These are phyloP conservation scores for Petasospora rhodanensis DNA, from an alignment of 1,139 yeast genomes.

Conservation along the genomic window DNA sequence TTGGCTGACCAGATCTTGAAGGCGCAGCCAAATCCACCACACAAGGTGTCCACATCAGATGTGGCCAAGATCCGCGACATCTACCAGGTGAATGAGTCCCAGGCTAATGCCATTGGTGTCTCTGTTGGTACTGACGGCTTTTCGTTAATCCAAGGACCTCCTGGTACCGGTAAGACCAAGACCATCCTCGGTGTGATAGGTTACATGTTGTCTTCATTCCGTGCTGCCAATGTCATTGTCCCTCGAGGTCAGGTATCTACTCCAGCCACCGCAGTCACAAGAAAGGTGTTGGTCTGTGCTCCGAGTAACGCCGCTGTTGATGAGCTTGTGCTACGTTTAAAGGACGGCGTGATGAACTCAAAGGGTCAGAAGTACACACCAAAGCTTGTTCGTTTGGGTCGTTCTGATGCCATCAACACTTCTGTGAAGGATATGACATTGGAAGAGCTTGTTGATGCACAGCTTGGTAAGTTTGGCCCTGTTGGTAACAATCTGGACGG, in stretches of 20 bases:
- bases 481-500: conserved; percentile 29
- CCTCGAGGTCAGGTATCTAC: conserved; percentile 16
- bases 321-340: conserved; percentile 83
- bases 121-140: conserved; percentile 69
- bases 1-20: conserved; percentile 56
- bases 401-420: conserved; percentile 82
- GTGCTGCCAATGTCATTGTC: conserved; percentile 25
- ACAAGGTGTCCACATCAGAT: conserved; percentile 30
- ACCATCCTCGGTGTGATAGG: conserved; percentile 93
- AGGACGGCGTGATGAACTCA: conserved; percentile 60
- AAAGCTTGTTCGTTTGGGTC: conserved; percentile 80
- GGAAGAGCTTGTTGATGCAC: conserved; percentile 80
- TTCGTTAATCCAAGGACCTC: conserved; percentile 94
- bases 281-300: conserved; percentile 81
- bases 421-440: conserved; percentile 76
- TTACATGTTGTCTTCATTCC: conserved; percentile 50
- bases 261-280: conserved; percentile 13
- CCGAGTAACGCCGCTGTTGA: conserved; percentile 99
- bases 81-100: conserved; percentile 76
- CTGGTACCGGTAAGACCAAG: conserved; percentile 98
- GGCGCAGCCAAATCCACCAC: conserved; percentile 55
- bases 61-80: conserved; percentile 41
- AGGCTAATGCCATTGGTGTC: conserved; percentile 82
- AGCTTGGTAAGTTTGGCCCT: conserved; percentile 39
- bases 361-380: conserved; percentile 61